Evolutionary conservation across 495 filamentous ascomycete species (phyloP), one percentile per base, ranked within the genome.

Genomic region (Xylaria sp.): DNA sequence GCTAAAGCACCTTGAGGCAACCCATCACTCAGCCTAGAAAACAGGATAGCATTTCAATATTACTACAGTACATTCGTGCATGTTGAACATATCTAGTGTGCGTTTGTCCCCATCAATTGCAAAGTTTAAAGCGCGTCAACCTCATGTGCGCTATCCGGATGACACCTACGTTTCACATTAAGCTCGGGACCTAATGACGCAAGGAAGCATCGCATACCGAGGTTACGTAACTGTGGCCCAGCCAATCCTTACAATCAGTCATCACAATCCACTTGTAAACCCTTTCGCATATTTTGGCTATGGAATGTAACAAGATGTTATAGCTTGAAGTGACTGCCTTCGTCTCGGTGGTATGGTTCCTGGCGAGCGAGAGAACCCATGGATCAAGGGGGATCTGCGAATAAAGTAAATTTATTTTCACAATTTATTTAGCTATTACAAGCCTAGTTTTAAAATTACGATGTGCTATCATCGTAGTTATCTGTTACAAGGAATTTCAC

Each of bases 81-180:
- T 59, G 33, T 21, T 37, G 17, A 12, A 37, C 11, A 35, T 5
- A 58, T n/a, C n/a, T n/a, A 31, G 24, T 53, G 3, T 37, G n/a
- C n/a, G n/a, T 53, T 53, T 26, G 7, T 19, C 19, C 48, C 21
- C 53, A n/a, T 59, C 57, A 33, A 59, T 37, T 19, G 31, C 57
- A 59, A 59, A 59, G 31, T 14, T 21, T 37, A 37, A n/a, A 37
- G 57, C 19, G 31, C 52, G 14, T 55, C 52, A 55, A 55, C 52
- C 26, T 31, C 12, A 55, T 21, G 11, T 52, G 9, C 26, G 21
- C 48, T 52, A 8, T 24, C 50, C 29, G 26, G 14, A 31, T 55
- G 52, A 4, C 24, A 55, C 5, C 9, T 26, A 50, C 21, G 57
- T 59, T 37, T 59, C 57, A 14, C 17, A 37, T 59, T 24, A 19